A percentile compares a stretch with the other conserved stretches of the same genome.
These are phyloP conservation scores for Toxicodendron radicans DNA, from an alignment of 345 rosid species.

Conservation along the genomic window DNA sequence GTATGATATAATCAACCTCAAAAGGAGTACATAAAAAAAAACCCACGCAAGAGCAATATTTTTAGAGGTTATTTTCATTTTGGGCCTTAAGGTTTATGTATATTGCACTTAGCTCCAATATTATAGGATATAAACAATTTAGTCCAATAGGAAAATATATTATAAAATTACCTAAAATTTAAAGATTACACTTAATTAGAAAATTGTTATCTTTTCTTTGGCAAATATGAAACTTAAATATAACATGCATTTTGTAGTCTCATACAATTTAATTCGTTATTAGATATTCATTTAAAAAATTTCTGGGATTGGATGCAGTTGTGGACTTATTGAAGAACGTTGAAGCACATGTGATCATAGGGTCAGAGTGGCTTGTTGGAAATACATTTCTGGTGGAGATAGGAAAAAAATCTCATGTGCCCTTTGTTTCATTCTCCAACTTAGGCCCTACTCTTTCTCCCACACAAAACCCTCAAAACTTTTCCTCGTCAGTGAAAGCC, in stretches of 20 bases:
- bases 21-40: too few relatives aligned
- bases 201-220: too few relatives aligned
- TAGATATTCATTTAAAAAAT: not conserved
- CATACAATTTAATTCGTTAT: not conserved
- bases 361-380: conserved; percentile 34
- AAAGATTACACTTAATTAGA: too few relatives aligned
- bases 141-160: too few relatives aligned
- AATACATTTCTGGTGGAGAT: conserved; percentile 32
- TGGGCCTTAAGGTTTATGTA: too few relatives aligned
- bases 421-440: conserved; percentile 36
- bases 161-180: too few relatives aligned
- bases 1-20: too few relatives aligned
- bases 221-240: too few relatives aligned
- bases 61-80: too few relatives aligned
- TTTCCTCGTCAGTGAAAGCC: conserved; percentile 18
- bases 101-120: too few relatives aligned
- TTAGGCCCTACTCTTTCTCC: conserved; percentile 32
- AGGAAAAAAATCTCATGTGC: conserved; percentile 37
- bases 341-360: conserved; percentile 43
- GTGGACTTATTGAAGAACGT: conserved; percentile 38
- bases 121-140: too few relatives aligned
- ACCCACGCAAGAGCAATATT: too few relatives aligned
- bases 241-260: not conserved
- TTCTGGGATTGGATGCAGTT: conserved; percentile 21
- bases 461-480: not conserved